A percentile compares a stretch with the other conserved stretches of the same genome.
These are phyloP conservation scores for Pulveroboletus frians DNA, from an alignment of 768 basidiomycete genomes.

Conservation along the genomic window DNA sequence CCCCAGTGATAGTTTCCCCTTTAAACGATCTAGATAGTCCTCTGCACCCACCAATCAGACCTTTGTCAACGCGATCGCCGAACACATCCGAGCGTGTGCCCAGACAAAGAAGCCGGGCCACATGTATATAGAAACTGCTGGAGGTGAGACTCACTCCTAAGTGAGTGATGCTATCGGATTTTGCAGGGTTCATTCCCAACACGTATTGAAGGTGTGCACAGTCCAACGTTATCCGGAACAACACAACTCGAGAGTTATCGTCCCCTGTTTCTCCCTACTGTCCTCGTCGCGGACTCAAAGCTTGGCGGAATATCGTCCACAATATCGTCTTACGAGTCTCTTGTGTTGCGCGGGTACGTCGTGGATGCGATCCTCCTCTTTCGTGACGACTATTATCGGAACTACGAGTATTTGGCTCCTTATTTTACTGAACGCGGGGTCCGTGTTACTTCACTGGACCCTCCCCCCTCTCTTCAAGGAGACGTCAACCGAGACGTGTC, in stretches of 20 bases:
- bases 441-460: conserved; percentile 46
- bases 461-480: conserved; percentile 51
- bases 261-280: conserved; percentile 78
- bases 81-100: conserved; percentile 56
- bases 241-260: conserved; percentile 85
- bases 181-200: neutral
- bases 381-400: conserved; percentile 80
- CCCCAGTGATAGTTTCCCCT: neutral
- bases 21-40: conserved; percentile 18
- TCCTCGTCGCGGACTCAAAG: conserved; percentile 82
- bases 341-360: conserved; percentile 83
- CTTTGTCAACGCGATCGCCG: conserved; percentile 59
- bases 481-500: conserved; percentile 42
- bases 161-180: conserved; percentile 3
- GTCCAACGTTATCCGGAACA: conserved; percentile 76
- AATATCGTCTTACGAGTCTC: conserved; percentile 88
- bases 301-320: conserved; percentile 95
- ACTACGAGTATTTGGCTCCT: conserved; percentile 71
- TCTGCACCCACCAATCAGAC: conserved; percentile 55
- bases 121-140: conserved; percentile 91
- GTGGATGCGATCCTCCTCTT: conserved; percentile 83
- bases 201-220: conserved; percentile 70
- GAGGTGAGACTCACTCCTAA: conserved; percentile 58
- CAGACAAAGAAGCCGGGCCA: conserved; percentile 34
- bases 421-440: conserved; percentile 77